Evolutionary conservation across 768 basidiomycete species (phyloP), one percentile per base, ranked within the genome.

Genomic region (Pulveroboletus sp.): DNA sequence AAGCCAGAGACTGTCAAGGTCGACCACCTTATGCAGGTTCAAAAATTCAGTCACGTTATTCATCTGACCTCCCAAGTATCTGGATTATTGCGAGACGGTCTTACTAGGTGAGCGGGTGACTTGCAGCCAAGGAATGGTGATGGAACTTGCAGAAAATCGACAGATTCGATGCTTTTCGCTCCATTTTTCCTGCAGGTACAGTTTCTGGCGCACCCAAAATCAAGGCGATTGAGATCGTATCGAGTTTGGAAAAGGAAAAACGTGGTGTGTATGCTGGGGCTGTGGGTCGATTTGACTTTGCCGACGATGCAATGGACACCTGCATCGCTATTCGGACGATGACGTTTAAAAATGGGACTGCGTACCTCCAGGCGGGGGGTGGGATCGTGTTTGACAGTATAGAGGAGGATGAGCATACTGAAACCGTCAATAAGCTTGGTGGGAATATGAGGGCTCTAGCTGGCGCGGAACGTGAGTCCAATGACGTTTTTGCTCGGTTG

Each of bases 141-240:
- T 49, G 2, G 16, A 52, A 47, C 17, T 42, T 46, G 43, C 19
- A 41, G 42, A 19, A 42, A 35, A 52, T 36, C 24, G 6, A 3
- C 56, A 94, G 94, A 56, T 99, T 97, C 62, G 95, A 98, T 65
- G 97, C 97, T 0, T 98, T 99, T 80, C 83, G 95, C 10, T 97
- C 95, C 20, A 98, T 99, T 55, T 98, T 99, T 75, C 97, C 97
- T 2, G 94, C 95, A 16, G 97, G 97, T 1, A 99, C 97, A 3
- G 97, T 99, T 21, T 97, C 95, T 1, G 97, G 97, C 20, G 97
- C 97, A 27, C 97, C 97, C 2, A 99, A 99, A 72, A 94, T 99
- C 69, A 97, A 95, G 66, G 97, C 97, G 1, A 91, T 99, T 53
- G 92, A 99, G 67, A 84, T 99, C 35, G 73, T 99, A 24, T 85